Percentiles rank a stretch among this genome's conserved stretches.
phyloP scores from a whole-genome alignment of 2,329 filamentous ascomycete species.

The Madurella fahalii region DNA sequence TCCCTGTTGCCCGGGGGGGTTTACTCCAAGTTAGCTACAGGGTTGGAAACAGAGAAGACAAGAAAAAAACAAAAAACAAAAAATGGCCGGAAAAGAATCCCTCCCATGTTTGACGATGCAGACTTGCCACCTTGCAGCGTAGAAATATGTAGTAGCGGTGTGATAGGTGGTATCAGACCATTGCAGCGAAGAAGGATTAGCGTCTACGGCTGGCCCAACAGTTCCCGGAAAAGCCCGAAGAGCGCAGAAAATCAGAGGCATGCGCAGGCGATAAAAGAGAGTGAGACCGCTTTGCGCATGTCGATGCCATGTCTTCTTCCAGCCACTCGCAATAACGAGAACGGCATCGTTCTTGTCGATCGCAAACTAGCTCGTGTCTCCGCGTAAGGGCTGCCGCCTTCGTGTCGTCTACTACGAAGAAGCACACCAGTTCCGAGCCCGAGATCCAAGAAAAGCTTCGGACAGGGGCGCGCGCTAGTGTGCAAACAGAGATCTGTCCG shows the following conservation, averaged over 20 bases:
- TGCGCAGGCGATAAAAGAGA: constrained; percentile 2
- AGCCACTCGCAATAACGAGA: background rate
- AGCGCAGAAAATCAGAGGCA: constrained; percentile 23
- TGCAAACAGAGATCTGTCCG: constrained; percentile 15
- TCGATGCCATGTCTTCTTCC: background rate
- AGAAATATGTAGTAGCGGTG: background rate
- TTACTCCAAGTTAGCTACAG: constrained; percentile 15
- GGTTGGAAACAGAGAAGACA: constrained; percentile 10
- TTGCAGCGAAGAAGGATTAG: constrained; percentile 1
- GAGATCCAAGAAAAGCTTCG: constrained; percentile 14
- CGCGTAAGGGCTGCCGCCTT: background rate
- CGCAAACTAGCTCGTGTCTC: background rate
- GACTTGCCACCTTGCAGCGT: constrained; percentile 11
- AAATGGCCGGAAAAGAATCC: background rate
- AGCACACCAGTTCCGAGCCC: background rate
- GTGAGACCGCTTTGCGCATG: background rate
- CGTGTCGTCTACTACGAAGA: constrained; percentile 6
- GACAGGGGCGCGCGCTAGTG: background rate
- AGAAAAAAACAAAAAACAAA: constrained; percentile 4
- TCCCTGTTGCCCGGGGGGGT: background rate
- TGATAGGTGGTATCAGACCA: background rate
- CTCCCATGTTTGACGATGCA: constrained; percentile 7
- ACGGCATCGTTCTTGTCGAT: background rate
- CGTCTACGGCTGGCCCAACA: constrained; percentile 21
- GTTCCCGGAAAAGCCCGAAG: background rate